These are phyloP conservation scores for Linnemannia schmuckeri DNA, from an alignment of 192 early-diverging fungal species.

Conservation along the genomic window DNA sequence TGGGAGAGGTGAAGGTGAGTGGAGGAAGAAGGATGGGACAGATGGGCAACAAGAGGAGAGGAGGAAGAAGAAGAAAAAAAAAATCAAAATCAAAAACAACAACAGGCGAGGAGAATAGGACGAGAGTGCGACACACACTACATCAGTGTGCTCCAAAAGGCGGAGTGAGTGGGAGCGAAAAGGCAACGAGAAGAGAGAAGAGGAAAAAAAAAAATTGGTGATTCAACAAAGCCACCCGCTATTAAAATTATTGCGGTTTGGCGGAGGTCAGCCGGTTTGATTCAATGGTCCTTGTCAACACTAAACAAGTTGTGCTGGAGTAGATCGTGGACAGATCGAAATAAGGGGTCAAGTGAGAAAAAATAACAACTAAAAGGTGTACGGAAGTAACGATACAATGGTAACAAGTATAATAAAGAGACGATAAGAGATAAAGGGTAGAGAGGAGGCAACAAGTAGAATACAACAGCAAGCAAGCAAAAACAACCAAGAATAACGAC, in stretches of 20 bases:
- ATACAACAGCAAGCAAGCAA: not conserved
- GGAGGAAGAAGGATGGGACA: not conserved
- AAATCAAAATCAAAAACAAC: not conserved
- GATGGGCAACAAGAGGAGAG: not conserved
- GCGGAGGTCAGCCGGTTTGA: too few relatives aligned
- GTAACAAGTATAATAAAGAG: not conserved
- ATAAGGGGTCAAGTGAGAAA: not conserved
- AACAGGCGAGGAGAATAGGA: too few relatives aligned
- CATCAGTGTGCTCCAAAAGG: too few relatives aligned
- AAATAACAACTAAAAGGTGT: not conserved
- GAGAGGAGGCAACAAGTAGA: too few relatives aligned
- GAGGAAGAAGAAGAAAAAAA: not conserved
- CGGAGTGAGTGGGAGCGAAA: too few relatives aligned
- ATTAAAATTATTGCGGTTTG: too few relatives aligned
- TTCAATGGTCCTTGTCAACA: too few relatives aligned
- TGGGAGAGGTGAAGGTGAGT: not conserved
- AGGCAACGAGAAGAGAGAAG: not conserved
- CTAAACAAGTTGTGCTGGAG: not conserved
- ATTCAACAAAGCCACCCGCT: too few relatives aligned
- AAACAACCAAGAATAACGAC: not conserved
- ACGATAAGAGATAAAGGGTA: too few relatives aligned
- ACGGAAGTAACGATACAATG: not conserved
- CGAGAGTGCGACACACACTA: too few relatives aligned
- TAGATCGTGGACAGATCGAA: not conserved
- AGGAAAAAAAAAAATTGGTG: conserved; percentile 13